Evolutionary conservation across 1,284 basidiomycete species (phyloP).

Genomic region (Ganoderma lingzhi): DNA sequence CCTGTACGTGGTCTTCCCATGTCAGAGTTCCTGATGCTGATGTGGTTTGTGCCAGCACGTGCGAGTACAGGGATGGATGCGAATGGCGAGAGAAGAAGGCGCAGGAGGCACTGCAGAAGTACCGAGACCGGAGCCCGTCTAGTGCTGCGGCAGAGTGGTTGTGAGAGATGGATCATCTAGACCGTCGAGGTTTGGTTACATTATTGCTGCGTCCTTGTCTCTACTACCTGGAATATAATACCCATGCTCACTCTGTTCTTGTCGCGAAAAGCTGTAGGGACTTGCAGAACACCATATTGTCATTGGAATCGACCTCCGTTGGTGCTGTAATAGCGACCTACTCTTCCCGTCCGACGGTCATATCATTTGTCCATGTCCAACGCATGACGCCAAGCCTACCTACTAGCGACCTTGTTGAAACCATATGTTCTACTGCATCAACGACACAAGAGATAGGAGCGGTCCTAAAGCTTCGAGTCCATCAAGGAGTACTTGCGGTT

Average conservation of each 20-base stretch:
- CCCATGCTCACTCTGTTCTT: not conserved
- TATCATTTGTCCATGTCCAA: too few relatives aligned
- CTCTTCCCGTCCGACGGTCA: too few relatives aligned
- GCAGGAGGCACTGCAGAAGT: constrained; percentile 43
- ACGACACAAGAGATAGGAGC: not conserved
- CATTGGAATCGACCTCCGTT: not conserved
- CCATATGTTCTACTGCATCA: not conserved
- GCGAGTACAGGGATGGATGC: constrained; percentile 82
- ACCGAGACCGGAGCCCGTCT: constrained; percentile 8
- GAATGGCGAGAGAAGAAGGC: constrained; percentile 86
- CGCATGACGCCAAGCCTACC: too few relatives aligned
- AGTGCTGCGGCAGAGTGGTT: constrained; percentile 5
- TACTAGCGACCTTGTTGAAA: not conserved
- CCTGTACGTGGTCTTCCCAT: constrained; percentile 55
- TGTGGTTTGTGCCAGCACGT: constrained; percentile 56
- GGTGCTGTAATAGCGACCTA: not conserved
- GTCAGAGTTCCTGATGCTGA: not conserved
- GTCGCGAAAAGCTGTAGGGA: not conserved
- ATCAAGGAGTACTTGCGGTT: not conserved
- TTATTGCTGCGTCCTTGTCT: not conserved
- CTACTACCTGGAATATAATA: not conserved
- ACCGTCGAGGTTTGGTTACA: not conserved
- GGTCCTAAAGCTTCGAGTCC: not conserved
- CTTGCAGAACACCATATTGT: not conserved
- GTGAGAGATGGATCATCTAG: not conserved